Evolutionary conservation across 305 asterid genomes (phyloP).

Genomic region (Fraxinus nigra): DNA sequence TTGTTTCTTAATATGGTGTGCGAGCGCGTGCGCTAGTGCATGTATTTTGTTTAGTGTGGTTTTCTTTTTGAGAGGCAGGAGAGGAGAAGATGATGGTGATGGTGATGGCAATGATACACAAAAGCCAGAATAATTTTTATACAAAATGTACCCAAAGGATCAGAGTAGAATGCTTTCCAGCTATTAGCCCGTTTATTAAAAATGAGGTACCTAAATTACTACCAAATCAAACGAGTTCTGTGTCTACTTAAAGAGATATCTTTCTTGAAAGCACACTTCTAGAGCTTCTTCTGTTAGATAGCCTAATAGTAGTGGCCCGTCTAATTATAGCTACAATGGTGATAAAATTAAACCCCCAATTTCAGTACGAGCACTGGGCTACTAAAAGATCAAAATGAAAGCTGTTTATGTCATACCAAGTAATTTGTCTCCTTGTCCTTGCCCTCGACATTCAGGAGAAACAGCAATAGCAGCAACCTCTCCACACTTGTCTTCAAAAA

Average conservation of each 20-base stretch:
- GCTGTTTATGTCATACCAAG: slow-evolving; percentile 53
- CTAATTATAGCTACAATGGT: neutral
- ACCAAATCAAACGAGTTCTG: neutral
- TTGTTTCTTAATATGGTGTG: neutral
- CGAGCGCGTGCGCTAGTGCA: neutral
- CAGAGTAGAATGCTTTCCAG: neutral
- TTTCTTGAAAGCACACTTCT: neutral
- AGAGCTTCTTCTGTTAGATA: neutral
- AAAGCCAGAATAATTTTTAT: neutral
- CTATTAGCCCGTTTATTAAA: neutral
- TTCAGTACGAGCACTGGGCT: neutral
- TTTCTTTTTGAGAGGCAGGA: neutral
- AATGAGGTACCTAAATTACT: neutral
- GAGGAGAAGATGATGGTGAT: neutral
- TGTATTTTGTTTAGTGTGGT: neutral
- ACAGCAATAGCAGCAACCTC: slow-evolving; percentile 98
- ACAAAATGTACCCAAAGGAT: neutral
- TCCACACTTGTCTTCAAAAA: slow-evolving; percentile 69
- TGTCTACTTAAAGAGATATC: neutral
- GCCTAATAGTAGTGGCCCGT: neutral
- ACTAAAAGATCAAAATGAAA: neutral
- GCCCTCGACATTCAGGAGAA: slow-evolving; percentile 96
- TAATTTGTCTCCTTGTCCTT: slow-evolving; percentile 96
- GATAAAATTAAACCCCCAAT: neutral
- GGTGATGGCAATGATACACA: neutral